These are phyloP conservation scores for Rhynchosporium secalis DNA, from an alignment of 2,329 filamentous ascomycete species.

Conservation along the genomic window DNA sequence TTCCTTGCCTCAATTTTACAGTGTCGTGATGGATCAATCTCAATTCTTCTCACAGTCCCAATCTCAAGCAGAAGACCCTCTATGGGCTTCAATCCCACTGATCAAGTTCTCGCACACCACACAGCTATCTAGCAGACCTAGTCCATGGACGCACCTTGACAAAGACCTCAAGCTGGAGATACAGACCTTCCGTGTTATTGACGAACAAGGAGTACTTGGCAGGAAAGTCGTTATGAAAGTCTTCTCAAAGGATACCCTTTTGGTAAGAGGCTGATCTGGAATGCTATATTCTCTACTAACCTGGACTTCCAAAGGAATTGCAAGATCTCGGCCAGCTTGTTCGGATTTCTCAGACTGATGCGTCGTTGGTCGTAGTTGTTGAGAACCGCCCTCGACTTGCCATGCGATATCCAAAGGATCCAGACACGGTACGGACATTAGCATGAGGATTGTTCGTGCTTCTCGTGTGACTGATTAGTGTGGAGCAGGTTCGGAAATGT, in stretches of 20 bases:
- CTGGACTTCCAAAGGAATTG: conserved; percentile 32
- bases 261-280: conserved; percentile 40
- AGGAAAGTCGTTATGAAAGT: conserved; percentile 41
- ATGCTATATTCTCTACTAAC: conserved; percentile 6
- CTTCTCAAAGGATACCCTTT: conserved; percentile 43
- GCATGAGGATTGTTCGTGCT: background rate
- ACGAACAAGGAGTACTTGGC: conserved; percentile 28
- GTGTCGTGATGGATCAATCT: background rate
- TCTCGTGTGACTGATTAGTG: conserved; percentile 2
- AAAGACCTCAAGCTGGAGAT: conserved; percentile 35
- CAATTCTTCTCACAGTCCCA: conserved; percentile 20
- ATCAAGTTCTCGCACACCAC: conserved; percentile 38
- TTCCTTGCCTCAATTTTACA: background rate
- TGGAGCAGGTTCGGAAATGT: conserved; percentile 43
- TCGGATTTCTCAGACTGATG: conserved; percentile 23
- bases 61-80: conserved; percentile 26
- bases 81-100: conserved; percentile 32
- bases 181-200: conserved; percentile 26
- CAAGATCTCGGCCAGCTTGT: conserved; percentile 37
- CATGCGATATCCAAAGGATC: conserved; percentile 39
- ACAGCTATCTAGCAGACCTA: conserved; percentile 26
- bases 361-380: conserved; percentile 37
- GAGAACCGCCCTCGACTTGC: conserved; percentile 40
- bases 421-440: conserved; percentile 29
- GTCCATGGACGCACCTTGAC: conserved; percentile 37